A percentile compares a stretch with the other conserved stretches of the same genome.
Evolutionary conservation across 2,329 filamentous ascomycete species (phyloP).

Genomic region (Aspergillus fijiensis): DNA sequence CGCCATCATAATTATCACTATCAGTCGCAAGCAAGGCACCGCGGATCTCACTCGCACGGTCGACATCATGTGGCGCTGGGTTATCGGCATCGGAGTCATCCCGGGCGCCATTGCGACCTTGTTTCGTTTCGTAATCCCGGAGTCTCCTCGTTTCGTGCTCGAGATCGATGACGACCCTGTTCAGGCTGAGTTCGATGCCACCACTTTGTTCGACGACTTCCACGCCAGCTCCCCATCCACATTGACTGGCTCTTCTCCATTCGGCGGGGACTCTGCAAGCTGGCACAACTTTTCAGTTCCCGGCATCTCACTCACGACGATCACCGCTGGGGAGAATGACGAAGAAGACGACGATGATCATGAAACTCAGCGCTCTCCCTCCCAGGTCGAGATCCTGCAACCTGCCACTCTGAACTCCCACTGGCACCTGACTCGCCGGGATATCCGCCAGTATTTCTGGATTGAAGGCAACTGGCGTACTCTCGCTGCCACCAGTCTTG

Average conservation of each 20-base stretch:
- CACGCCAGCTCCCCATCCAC: conserved; percentile 8
- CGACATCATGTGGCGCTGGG: conserved; percentile 66
- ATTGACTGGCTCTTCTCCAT: conserved; percentile 13
- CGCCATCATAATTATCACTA: conserved; percentile 49
- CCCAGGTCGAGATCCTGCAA: conserved; percentile 27
- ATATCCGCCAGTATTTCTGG: conserved; percentile 46
- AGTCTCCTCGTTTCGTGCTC: conserved; percentile 64
- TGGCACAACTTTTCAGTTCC: conserved; percentile 23
- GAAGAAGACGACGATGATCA: not conserved
- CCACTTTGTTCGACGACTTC: conserved; percentile 54
- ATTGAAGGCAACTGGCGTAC: conserved; percentile 45
- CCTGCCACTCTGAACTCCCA: conserved; percentile 43
- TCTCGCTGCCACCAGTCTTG: conserved; percentile 48
- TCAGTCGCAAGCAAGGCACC: conserved; percentile 24
- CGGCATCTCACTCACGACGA: conserved; percentile 27
- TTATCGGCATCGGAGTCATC: conserved; percentile 64
- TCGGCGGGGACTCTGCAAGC: conserved; percentile 29
- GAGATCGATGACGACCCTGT: conserved; percentile 64
- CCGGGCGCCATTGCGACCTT: conserved; percentile 64
- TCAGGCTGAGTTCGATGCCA: conserved; percentile 60
- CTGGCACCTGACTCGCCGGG: conserved; percentile 39
- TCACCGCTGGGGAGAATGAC: conserved; percentile 19
- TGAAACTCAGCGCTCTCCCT: conserved; percentile 16
- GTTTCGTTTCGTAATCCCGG: conserved; percentile 66
- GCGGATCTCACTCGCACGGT: conserved; percentile 42